Evolutionary conservation across 371 early-diverging fungal species (phyloP).

Genomic region (Rhizomucor miehei): DNA sequence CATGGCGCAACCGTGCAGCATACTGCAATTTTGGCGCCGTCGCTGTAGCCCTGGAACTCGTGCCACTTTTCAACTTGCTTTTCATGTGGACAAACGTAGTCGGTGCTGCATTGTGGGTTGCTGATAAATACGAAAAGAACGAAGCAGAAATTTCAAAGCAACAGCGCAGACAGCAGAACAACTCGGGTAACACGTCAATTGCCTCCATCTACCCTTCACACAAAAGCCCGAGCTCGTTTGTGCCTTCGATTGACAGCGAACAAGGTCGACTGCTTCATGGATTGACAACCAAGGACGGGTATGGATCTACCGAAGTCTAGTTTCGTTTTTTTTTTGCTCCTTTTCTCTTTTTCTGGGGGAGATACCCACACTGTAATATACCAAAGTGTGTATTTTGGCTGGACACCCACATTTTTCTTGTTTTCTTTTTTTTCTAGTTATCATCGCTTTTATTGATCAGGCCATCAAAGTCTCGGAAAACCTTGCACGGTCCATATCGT

Average conservation of each 20-base stretch:
- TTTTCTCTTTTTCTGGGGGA: neutral
- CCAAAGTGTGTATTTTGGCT: too few species aligned
- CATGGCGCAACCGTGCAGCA: constrained; percentile 31
- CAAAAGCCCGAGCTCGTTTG: constrained; percentile 14
- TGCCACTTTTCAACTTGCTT: constrained; percentile 65
- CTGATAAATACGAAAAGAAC: constrained; percentile 56
- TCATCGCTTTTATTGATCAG: too few species aligned
- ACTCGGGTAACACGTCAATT: constrained; percentile 14
- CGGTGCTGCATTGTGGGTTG: constrained; percentile 73
- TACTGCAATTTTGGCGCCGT: constrained; percentile 63
- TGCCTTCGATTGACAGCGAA: constrained; percentile 18
- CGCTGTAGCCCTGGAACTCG: constrained; percentile 60
- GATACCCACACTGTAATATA: too few species aligned
- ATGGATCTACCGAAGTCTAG: constrained; percentile 11
- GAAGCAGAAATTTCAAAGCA: constrained; percentile 22
- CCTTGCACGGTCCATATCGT: too few species aligned
- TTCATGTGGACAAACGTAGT: constrained; percentile 81
- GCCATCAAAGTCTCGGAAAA: too few species aligned
- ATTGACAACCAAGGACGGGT: constrained; percentile 13
- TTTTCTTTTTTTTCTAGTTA: too few species aligned
- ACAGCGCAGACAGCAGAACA: constrained; percentile 5
- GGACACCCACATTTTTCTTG: too few species aligned
- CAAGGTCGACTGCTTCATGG: constrained; percentile 12
- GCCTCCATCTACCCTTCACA: constrained; percentile 19
- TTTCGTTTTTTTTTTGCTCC: neutral